Conservation (phyloP, 805 yeast genomes). For the Starmerella sirachaensis region DNA sequence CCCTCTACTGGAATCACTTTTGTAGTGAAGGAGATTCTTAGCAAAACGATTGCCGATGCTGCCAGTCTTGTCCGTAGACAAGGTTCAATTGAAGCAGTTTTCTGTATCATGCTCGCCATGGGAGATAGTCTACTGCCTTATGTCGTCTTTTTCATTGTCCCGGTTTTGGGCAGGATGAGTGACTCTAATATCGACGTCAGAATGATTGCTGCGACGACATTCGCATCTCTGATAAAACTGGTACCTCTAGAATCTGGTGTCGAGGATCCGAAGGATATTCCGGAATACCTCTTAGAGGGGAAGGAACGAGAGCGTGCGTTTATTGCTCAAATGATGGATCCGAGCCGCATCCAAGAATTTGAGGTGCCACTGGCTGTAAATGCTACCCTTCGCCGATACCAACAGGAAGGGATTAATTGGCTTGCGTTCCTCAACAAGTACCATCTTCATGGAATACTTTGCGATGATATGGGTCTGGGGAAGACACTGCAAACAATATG, state of each 20-base stretch:
- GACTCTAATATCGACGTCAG: slow-evolving; percentile 85
- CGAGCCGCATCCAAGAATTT: slow-evolving; percentile 76
- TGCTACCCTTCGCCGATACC: slow-evolving; percentile 87
- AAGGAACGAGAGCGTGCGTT: slow-evolving; percentile 91
- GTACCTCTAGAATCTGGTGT: slow-evolving; percentile 97
- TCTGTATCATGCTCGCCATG: slow-evolving; percentile 75
- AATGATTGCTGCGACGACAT: slow-evolving; percentile 82
- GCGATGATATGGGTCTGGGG: slow-evolving; percentile 99
- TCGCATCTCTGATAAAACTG: slow-evolving; percentile 87
- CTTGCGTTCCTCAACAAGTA: slow-evolving; percentile 87
- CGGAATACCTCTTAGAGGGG: slow-evolving; percentile 68
- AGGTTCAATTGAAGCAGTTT: slow-evolving; percentile 86
- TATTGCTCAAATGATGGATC: slow-evolving; percentile 96
- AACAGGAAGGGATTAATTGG: slow-evolving; percentile 99
- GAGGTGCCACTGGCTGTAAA: slow-evolving; percentile 81
- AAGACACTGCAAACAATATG: slow-evolving; percentile 95
- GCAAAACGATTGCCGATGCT: slow-evolving; percentile 68
- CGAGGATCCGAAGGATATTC: slow-evolving; percentile 87
- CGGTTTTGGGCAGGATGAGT: slow-evolving; percentile 95
- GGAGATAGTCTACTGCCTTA: slow-evolving; percentile 84
- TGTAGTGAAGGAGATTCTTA: slow-evolving; percentile 57
- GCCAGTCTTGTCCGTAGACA: slow-evolving; percentile 62
- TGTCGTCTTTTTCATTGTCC: slow-evolving; percentile 89
- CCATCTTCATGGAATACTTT: slow-evolving; percentile 89
- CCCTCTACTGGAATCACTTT: slow-evolving; percentile 66